Conservation (phyloP, 106 monocot genomes). For the Acanthochlamys bracteata region DNA sequence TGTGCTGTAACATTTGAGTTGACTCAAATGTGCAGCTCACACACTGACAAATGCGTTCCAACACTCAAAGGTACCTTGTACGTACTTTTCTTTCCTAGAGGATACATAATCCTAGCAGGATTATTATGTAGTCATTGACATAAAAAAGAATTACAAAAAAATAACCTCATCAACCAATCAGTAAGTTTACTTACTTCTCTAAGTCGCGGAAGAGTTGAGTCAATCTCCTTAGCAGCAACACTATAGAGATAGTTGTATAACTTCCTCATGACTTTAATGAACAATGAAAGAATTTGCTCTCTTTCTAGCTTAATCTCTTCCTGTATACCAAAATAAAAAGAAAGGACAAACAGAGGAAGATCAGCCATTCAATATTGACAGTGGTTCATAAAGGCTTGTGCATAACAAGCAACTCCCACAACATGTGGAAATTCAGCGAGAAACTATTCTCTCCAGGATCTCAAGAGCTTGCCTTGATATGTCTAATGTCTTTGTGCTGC, state of each 20-base stretch:
- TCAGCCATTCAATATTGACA: slow-evolving; percentile 1
- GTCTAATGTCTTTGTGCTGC: slow-evolving; percentile 66
- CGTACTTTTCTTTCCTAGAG: no score
- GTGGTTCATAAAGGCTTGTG: neutral
- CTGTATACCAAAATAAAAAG: slow-evolving; percentile 25
- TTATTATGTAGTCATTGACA: no score
- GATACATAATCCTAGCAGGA: no score
- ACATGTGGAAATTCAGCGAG: no score
- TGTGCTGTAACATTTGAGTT: no score
- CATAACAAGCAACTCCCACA: no score
- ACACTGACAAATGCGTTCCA: no score
- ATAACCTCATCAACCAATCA: no score
- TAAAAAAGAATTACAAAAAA: no score
- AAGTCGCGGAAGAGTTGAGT: slow-evolving; percentile 50
- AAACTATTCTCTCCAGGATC: no score
- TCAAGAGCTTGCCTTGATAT: slow-evolving; percentile 47
- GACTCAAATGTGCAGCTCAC: no score
- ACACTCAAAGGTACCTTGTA: no score
- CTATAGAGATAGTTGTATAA: slow-evolving; percentile 59
- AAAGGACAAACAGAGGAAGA: neutral
- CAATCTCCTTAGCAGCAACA: slow-evolving; percentile 43
- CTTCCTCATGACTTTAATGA: slow-evolving; percentile 73
- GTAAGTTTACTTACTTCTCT: slow-evolving; percentile 41
- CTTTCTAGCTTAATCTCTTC: slow-evolving; percentile 61
- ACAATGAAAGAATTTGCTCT: slow-evolving; percentile 56